Conservation (phyloP, 768 basidiomycete species). For the Roridomyces roridus region DNA sequence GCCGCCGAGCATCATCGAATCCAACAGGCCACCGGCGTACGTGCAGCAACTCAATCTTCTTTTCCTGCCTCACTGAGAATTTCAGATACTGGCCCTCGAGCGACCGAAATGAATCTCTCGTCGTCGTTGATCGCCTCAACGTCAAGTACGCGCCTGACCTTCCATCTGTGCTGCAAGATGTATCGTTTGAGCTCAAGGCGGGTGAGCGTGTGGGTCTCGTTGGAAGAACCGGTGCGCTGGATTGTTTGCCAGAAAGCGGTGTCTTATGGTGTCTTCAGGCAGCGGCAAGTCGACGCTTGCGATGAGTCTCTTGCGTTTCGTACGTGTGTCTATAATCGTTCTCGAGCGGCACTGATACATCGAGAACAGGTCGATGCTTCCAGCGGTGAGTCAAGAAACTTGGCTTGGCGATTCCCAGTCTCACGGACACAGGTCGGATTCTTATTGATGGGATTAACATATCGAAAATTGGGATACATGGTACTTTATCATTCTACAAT, state of each 20-base stretch:
- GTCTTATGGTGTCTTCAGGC: constrained; percentile 40
- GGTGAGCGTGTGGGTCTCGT: constrained; percentile 83
- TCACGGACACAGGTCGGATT: constrained; percentile 59
- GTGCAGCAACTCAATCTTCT: constrained; percentile 54
- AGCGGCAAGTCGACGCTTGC: constrained; percentile 86
- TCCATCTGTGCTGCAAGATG: constrained; percentile 76
- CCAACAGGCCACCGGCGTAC: constrained; percentile 81
- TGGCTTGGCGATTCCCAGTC: too few relatives aligned
- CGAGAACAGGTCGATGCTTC: constrained; percentile 69
- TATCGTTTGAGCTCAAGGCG: constrained; percentile 76
- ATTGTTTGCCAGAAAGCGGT: neutral
- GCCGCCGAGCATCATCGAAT: constrained; percentile 76
- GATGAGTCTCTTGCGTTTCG: constrained; percentile 86
- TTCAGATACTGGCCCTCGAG: constrained; percentile 85
- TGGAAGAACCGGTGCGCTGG: constrained; percentile 68
- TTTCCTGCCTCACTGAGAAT: too few relatives aligned
- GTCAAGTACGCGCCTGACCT: constrained; percentile 87
- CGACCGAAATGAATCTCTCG: constrained; percentile 57
- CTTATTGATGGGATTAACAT: constrained; percentile 90
- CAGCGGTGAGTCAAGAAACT: constrained; percentile 16
- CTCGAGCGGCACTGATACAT: neutral
- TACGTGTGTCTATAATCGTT: constrained; percentile 38
- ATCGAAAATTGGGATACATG: constrained; percentile 82
- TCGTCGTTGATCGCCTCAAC: constrained; percentile 76
- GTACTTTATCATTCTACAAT: constrained; percentile 26